Base-by-base conservation (phyloP, 495 filamentous ascomycete species). In the Aspergillus saccharolyticus region DNA sequence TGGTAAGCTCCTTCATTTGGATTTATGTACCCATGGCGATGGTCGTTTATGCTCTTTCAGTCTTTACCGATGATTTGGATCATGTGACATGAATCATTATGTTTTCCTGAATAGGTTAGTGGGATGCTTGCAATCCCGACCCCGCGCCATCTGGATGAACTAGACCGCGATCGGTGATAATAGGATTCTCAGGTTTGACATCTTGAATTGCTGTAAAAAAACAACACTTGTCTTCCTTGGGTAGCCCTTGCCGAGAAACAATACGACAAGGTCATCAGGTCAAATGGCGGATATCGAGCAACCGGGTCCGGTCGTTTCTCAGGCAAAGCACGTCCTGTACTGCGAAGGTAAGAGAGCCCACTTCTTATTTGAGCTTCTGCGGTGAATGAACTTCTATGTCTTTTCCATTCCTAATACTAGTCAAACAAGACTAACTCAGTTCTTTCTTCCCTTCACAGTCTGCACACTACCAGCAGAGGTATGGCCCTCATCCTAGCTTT, bases 381-480 rank as follows among this genome's bases (percentile, higher is more conserved):
- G 42, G n/a, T 52, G n/a, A 46, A 33, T 42, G n/a, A 21, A 18
- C 5, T 10, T 17, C 21, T 15, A 30, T 44, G 53, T 28, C 33
- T 49, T 14, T 6, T 44, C 20, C 1, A 3, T 33, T 43, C 16
- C 39, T 19, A 9, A 4, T 12, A 30, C 46, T 15, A 30, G 7
- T 44, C 10, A 9, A 0, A 48, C 33, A 39, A 39, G 33, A 20
- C 25, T 50, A 22, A 44, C 51, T 21, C 58, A 52, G 42, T 71
- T 44, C 67, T 59, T 50, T 17, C 53, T 25, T 62, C 10, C 19
- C 42, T 55, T 9, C 44, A 53, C 66, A 97, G 92, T 96, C 50
- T 98, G 94, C 78, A 87, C 85, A 50, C 78, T 98, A 66, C 94
- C 94, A 48, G 91, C 92, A 65, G 94, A 96, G 85, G 91, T 95